Evolutionary conservation across 2,329 filamentous ascomycete species (phyloP).

Genomic region (Pseudogymnoascus verrucosus): DNA sequence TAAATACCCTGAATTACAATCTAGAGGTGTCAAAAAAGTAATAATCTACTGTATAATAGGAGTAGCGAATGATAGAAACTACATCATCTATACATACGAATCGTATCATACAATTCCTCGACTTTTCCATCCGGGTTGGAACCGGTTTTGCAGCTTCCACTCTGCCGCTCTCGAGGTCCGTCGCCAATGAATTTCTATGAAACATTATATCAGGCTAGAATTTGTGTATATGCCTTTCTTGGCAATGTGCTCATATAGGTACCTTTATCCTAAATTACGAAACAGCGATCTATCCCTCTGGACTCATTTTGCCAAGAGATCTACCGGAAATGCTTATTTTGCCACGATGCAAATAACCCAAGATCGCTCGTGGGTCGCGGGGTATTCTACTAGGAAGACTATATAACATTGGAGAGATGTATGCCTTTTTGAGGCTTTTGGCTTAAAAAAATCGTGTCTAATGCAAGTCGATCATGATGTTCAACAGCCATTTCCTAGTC

Average conservation of each 20-base stretch:
- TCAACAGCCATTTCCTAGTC: not conserved
- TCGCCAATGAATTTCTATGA: not conserved
- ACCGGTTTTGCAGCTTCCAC: not conserved
- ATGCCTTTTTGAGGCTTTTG: too few relatives aligned
- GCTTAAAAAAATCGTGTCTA: not conserved
- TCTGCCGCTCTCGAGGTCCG: not conserved
- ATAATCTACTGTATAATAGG: not conserved
- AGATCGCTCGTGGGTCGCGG: not conserved
- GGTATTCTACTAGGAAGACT: not conserved
- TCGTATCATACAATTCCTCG: not conserved
- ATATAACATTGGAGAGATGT: not conserved
- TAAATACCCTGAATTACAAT: not conserved
- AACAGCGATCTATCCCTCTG: not conserved
- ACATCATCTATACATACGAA: not conserved
- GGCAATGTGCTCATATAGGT: not conserved
- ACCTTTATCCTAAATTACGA: not conserved
- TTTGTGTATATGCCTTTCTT: not conserved
- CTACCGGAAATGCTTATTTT: not conserved
- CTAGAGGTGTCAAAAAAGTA: not conserved
- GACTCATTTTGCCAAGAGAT: not conserved
- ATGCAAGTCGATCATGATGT: not conserved
- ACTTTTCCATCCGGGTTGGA: not conserved
- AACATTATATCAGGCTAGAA: not conserved
- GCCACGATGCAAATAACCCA: not conserved
- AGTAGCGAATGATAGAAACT: not conserved